Conservation (phyloP, 148 eudicot genomes). For the Beta vulgaris region DNA sequence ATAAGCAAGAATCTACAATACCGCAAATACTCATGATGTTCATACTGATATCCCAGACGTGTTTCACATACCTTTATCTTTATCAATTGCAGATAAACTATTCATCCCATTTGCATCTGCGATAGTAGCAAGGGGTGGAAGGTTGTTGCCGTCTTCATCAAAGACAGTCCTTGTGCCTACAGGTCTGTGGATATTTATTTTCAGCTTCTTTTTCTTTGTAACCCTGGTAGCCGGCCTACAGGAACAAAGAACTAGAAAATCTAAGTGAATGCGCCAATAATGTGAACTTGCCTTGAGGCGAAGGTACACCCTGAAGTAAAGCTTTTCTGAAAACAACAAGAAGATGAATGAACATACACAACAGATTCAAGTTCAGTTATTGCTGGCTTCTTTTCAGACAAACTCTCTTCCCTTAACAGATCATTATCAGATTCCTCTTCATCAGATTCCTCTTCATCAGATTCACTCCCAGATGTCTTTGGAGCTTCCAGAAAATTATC, state of each 20-base stretch:
- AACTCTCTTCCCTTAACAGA: conserved; percentile 36
- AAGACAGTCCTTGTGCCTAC: conserved; percentile 77
- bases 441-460: conserved; percentile 38
- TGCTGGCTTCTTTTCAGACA: conserved; percentile 34
- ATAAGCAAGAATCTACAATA: background rate
- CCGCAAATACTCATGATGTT: background rate
- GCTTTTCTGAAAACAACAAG: background rate
- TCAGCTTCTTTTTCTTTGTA: conserved; percentile 81
- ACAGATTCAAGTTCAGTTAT: conserved; percentile 36
- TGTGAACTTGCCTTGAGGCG: background rate
- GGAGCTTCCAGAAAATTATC: conserved; percentile 35
- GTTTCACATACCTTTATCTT: conserved; percentile 48
- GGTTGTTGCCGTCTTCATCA: conserved; percentile 77
- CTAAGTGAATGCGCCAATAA: background rate
- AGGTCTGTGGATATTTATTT: conserved; percentile 85
- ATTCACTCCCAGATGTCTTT: conserved; percentile 10
- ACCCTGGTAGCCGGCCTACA: conserved; percentile 65
- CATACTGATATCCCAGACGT: background rate
- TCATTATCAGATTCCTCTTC: conserved; percentile 39
- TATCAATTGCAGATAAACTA: conserved; percentile 43
- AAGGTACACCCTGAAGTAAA: background rate
- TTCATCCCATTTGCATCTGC: conserved; percentile 41
- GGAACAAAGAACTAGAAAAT: conserved; percentile 9
- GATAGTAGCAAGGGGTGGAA: conserved; percentile 73
- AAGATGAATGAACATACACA: conserved; percentile 41